Evolutionary conservation across 192 early-diverging fungal species (phyloP), one percentile per base, ranked within the genome.

Genomic region (Coemansia sp.): DNA sequence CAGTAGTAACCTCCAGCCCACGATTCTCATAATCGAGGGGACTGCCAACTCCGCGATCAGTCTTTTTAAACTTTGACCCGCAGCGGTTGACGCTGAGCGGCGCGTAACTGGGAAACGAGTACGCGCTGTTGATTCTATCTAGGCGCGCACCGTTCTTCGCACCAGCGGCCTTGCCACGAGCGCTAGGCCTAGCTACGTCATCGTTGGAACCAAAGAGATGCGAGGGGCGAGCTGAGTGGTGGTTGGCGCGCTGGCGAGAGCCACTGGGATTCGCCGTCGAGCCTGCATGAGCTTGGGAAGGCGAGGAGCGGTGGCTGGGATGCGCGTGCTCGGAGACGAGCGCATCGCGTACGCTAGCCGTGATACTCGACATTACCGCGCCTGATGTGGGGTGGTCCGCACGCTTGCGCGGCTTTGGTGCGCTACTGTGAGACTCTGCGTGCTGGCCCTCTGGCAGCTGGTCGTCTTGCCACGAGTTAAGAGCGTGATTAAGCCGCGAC

Each of bases 81-180:
- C 71, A 66, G 38, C 76, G 79, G 27, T 72, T 68, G 11, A 66
- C 65, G 49, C 71, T 74, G 31, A 85, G 63, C 29, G 71, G 65
- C 54, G 69, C 24, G 34, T 75, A 75, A 5, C 75, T 13, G 3
- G 82, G 82, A 16, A 85, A 85, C 68, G 82, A 85, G 64, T 85
- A 85, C 6, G 54, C 69, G 71, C 82, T 80, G 16, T 85, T 78
- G 22, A 80, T 20, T 0, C 68, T 22, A 1, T 64, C 71, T 46
- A 77, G 27, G 11, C 42, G 71, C 10, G 44, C 8, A 64, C 51
- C 20, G 43, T 41, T 29, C 49, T 60, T 15, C 10, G 15, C 3
- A 7, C 33, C 31, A 18, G 31, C 42, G 41, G 38, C 15, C 3
- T 69, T 54, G 18, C 43, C 59, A 5, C 46, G 55, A 8, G 60